Base-by-base conservation (phyloP, 2,329 filamentous ascomycete genomes). In the Arthrobotrys conoides region DNA sequence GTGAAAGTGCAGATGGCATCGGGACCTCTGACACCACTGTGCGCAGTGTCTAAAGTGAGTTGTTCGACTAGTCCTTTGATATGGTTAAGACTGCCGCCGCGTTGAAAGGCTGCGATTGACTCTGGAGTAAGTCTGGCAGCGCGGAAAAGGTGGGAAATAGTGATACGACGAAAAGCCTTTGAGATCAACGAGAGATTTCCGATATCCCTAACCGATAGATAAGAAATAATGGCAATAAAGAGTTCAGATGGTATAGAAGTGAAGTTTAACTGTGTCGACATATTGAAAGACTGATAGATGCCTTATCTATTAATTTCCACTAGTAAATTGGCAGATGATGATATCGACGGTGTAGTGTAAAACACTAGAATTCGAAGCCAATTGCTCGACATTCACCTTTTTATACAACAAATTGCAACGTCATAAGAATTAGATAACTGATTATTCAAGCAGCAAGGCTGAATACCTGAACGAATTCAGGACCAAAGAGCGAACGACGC, bases 201-300 rank as follows among this genome's bases (percentile, higher is more conserved):
- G 16, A 71, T 38, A n/a, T 61, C 66, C 3, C 24, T 44, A 12
- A 49, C 18, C 0, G 59, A 24, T 49, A 76, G 33, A 22, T 71
- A 70, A 5, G 66, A 65, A 3, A 63, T n/a, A 12, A 76, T 30
- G 6, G 59, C 33, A 30, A 71, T 30, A 20, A 55, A 71, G 5
- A 77, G 46, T 44, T 77, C 67, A 16, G 61, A 41, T 9, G 65
- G 67, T 41, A 77, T n/a, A 2, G 20, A 61, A n/a, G 0, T 10
- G 18, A 61, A 24, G 8, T 18, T 10, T 16, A 12, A 9, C 12
- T 59, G 16, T 10, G n/a, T n/a, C 2, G 57, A 61, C 57, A 61
- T 61, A 1, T 44, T 44, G 36, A 8, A 12, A 5, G 9, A 36
- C 9, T 36, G 8, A 10, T 10, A 6, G 8, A 36, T 10, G 5